These are phyloP conservation scores for Pichia nakasei DNA, from an alignment of 805 yeast genomes.

Conservation along the genomic window DNA sequence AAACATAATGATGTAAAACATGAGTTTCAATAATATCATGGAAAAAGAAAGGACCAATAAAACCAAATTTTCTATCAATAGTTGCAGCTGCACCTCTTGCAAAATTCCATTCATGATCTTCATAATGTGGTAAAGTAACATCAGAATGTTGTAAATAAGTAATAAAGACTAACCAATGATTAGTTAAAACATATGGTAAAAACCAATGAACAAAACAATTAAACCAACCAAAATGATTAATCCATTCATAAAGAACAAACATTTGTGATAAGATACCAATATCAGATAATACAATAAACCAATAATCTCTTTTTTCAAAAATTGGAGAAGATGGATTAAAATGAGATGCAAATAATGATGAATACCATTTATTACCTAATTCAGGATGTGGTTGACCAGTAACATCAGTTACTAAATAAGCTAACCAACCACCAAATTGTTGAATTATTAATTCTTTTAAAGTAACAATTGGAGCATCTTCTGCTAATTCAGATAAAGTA, in stretches of 20 bases:
- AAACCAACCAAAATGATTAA: slow-evolving; percentile 52
- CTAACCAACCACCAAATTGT: slow-evolving; percentile 73
- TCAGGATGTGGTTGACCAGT: slow-evolving; percentile 63
- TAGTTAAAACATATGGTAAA: slow-evolving; percentile 69
- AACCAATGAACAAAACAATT: slow-evolving; percentile 61
- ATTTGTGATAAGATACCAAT: slow-evolving; percentile 54
- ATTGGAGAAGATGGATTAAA: slow-evolving; percentile 67
- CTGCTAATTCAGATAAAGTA: slow-evolving; percentile 47
- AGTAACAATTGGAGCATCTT: slow-evolving; percentile 67
- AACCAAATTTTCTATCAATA: slow-evolving; percentile 76
- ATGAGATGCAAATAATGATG: slow-evolving; percentile 49
- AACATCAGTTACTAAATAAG: slow-evolving; percentile 58
- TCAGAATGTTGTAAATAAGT: slow-evolving; percentile 82
- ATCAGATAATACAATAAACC: slow-evolving; percentile 65
- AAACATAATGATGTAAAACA: slow-evolving; percentile 76
- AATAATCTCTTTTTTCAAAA: slow-evolving; percentile 63
- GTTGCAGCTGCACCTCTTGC: slow-evolving; percentile 90
- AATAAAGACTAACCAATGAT: slow-evolving; percentile 86
- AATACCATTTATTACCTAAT: slow-evolving; percentile 15
- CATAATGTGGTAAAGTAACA: slow-evolving; percentile 72
- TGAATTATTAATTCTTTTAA: slow-evolving; percentile 49
- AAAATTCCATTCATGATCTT: slow-evolving; percentile 67
- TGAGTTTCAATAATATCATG: slow-evolving; percentile 90
- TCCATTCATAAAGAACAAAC: slow-evolving; percentile 49
- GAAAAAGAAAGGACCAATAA: slow-evolving; percentile 68